Conservation (phyloP, 169 alveolate species). For the Amoebophrya sp. region DNA sequence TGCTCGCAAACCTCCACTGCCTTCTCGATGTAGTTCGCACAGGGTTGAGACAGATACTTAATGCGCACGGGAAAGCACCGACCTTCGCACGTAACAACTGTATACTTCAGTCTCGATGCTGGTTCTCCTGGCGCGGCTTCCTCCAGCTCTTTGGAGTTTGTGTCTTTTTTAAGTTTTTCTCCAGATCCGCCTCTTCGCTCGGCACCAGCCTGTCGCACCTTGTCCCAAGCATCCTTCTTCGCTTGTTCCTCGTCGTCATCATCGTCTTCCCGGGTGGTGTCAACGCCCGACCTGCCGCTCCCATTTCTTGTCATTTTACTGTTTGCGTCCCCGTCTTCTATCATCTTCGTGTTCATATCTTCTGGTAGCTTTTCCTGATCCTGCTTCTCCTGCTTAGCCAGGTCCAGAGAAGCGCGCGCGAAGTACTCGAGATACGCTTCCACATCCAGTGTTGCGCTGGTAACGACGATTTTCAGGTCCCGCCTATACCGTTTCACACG, state of each 20-base stretch:
- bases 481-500: conserved; percentile 36
- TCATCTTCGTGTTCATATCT: neutral
- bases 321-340: neutral
- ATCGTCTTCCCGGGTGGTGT: neutral
- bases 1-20: neutral
- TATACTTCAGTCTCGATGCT: neutral
- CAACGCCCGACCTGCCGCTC: neutral
- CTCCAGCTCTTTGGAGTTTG: neutral
- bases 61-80: neutral
- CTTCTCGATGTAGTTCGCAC: neutral
- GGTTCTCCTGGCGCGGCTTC: neutral
- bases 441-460: conserved; percentile 92
- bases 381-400: neutral
- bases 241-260: neutral
- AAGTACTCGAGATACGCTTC: neutral
- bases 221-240: no score
- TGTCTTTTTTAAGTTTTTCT: neutral
- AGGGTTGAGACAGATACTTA: neutral
- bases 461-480: conserved; percentile 83
- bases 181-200: neutral
- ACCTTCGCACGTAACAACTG: neutral
- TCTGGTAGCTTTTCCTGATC: neutral
- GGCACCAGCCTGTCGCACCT: neutral
- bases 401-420: neutral
- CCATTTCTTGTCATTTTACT: no score